Evolutionary conservation across 1,284 basidiomycete genomes (phyloP).

Genomic region (Spongispora temasekensis): DNA sequence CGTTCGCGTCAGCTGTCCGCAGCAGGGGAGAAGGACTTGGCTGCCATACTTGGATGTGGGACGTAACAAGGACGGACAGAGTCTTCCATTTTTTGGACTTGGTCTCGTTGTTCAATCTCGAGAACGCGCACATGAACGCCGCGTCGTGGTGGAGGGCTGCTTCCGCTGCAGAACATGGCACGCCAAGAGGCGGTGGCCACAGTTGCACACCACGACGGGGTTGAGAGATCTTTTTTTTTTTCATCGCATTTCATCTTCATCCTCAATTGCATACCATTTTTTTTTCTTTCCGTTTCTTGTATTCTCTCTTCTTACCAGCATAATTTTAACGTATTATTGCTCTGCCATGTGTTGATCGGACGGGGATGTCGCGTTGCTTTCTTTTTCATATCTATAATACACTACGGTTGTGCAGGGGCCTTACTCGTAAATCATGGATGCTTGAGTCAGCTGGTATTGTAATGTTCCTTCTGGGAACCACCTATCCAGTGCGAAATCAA

Average conservation of each 20-base stretch:
- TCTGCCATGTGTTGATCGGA: not conserved
- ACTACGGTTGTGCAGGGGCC: constrained; percentile 3
- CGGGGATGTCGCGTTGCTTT: too few relatives aligned
- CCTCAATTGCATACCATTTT: constrained; percentile 18
- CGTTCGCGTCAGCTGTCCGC: constrained; percentile 77
- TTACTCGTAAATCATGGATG: constrained; percentile 86
- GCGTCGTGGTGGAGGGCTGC: constrained; percentile 10
- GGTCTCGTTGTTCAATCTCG: constrained; percentile 4
- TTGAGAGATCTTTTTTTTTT: constrained; percentile 7
- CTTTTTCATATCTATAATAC: constrained; percentile 22
- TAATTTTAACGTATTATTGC: constrained; percentile 11
- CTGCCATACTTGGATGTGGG: constrained; percentile 53
- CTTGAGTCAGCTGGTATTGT: constrained; percentile 73
- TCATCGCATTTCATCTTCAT: constrained; percentile 26
- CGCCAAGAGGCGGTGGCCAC: constrained; percentile 22
- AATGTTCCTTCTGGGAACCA: constrained; percentile 86
- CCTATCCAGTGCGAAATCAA: constrained; percentile 40
- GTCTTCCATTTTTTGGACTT: not conserved
- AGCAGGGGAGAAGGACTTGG: constrained; percentile 75
- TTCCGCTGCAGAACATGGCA: constrained; percentile 29
- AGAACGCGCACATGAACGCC: constrained; percentile 1
- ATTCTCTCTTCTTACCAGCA: constrained; percentile 5
- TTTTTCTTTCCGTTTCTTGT: constrained; percentile 10
- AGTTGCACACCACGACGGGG: constrained; percentile 7
- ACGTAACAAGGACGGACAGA: constrained; percentile 26